A percentile compares a stretch with the other conserved stretches of the same genome.
Conservation (phyloP, 768 basidiomycete species). For the Fomitopsis serialis region DNA sequence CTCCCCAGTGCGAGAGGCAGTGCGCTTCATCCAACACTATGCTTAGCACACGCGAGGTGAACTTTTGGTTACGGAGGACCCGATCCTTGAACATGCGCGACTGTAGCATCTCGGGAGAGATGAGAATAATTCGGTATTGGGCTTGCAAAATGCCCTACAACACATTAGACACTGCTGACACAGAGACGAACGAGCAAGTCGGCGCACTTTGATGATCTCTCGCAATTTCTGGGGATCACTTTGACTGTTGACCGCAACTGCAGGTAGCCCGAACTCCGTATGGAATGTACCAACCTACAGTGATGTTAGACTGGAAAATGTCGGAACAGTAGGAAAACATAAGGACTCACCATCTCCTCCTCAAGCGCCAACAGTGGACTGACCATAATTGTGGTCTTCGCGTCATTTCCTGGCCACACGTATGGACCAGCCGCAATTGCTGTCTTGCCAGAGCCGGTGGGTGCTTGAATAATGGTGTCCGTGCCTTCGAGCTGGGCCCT, state of each 20-base stretch:
- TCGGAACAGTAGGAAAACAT: background rate
- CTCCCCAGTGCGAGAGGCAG: conserved; percentile 32
- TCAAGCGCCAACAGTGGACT: conserved; percentile 35
- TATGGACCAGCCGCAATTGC: conserved; percentile 34
- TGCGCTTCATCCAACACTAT: conserved; percentile 33
- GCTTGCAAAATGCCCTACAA: conserved; percentile 18
- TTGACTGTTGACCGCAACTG: background rate
- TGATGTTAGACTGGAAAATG: background rate
- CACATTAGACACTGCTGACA: too few relatives aligned
- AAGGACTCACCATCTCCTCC: conserved; percentile 28
- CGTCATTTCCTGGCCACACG: conserved; percentile 17
- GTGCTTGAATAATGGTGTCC: conserved; percentile 32
- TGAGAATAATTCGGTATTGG: conserved; percentile 25
- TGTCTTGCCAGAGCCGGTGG: conserved; percentile 33
- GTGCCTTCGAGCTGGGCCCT: conserved; percentile 23
- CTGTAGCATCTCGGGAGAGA: conserved; percentile 31
- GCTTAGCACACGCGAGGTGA: conserved; percentile 17
- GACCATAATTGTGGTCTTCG: conserved; percentile 31
- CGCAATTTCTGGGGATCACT: background rate
- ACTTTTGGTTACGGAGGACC: conserved; percentile 20
- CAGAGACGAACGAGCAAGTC: background rate
- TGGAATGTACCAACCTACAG: background rate
- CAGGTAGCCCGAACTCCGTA: background rate
- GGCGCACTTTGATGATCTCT: too few relatives aligned
- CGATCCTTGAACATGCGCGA: conserved; percentile 21